These are phyloP conservation scores for Hamigera avellanea DNA, from an alignment of 495 filamentous ascomycete species.

Conservation along the genomic window DNA sequence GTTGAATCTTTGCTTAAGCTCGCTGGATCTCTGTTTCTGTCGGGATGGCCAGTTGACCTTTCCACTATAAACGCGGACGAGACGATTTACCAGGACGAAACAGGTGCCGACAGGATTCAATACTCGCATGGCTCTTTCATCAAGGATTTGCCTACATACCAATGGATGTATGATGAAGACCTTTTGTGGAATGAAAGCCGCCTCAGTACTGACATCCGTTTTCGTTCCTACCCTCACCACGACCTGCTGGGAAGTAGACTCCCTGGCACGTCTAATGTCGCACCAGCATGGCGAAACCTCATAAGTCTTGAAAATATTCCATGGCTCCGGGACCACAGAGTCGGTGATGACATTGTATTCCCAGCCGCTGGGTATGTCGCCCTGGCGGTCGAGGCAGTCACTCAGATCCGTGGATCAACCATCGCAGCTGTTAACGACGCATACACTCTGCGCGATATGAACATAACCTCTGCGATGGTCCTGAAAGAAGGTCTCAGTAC, in stretches of 20 bases:
- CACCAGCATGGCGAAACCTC: constrained; percentile 29
- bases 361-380: constrained; percentile 33
- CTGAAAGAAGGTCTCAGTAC: too few species aligned
- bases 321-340: constrained; percentile 37
- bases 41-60: constrained; percentile 3
- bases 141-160: constrained; percentile 15
- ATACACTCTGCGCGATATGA: too few species aligned
- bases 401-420: too few species aligned
- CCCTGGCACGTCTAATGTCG: constrained; percentile 19
- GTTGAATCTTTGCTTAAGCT: constrained; percentile 1
- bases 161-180: constrained; percentile 12
- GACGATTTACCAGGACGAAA: not conserved
- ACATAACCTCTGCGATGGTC: too few species aligned
- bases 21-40: constrained; percentile 9
- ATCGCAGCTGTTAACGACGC: too few species aligned
- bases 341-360: constrained; percentile 29
- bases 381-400: constrained; percentile 36
- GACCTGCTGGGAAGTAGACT: constrained; percentile 31
- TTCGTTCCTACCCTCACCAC: constrained; percentile 30
- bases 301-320: constrained; percentile 26
- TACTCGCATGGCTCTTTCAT: constrained; percentile 5
- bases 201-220: constrained; percentile 28
- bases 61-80: constrained; percentile 3
- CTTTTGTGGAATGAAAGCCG: constrained; percentile 35
- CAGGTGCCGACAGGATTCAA: not conserved